A percentile compares a stretch with the other conserved stretches of the same genome.
Evolutionary conservation across 352 stramenopile species (phyloP).

Genomic region (Peronosclerospora sorghi): DNA sequence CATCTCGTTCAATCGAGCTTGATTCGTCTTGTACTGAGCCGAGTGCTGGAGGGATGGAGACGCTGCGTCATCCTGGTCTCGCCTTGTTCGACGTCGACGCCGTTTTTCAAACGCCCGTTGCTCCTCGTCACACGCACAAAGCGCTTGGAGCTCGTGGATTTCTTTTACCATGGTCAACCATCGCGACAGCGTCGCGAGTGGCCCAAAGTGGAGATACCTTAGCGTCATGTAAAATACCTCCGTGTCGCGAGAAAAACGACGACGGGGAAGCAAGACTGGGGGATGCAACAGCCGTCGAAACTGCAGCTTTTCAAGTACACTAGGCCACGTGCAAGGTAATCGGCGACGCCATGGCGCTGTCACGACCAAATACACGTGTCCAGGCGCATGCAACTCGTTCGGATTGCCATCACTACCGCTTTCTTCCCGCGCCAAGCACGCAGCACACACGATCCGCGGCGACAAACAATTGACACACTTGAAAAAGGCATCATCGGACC

Average conservation of each 20-base stretch:
- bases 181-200: conserved; percentile 41
- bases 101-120: conserved; percentile 25
- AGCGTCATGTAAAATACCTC: conserved; percentile 59
- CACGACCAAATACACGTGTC: conserved; percentile 58
- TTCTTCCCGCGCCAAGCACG: conserved; percentile 45
- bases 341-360: conserved; percentile 29
- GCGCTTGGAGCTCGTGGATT: conserved; percentile 45
- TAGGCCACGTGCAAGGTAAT: conserved; percentile 14
- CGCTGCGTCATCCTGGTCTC: not conserved
- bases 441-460: conserved; percentile 32
- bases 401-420: conserved; percentile 25
- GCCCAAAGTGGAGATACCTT: conserved; percentile 53
- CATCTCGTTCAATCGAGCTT: conserved; percentile 41
- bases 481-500: conserved; percentile 32
- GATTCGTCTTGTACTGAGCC: conserved; percentile 48
- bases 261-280: conserved; percentile 43
- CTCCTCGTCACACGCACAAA: conserved; percentile 55
- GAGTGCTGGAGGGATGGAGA: conserved; percentile 28
- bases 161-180: conserved; percentile 46
- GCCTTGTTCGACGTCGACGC: conserved; percentile 8
- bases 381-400: conserved; percentile 39
- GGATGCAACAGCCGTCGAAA: conserved; percentile 37
- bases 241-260: conserved; percentile 35
- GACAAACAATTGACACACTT: conserved; percentile 55
- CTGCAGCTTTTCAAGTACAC: conserved; percentile 16